Conservation (phyloP, 163 green algal species). For the Scenedesmus sp. region DNA sequence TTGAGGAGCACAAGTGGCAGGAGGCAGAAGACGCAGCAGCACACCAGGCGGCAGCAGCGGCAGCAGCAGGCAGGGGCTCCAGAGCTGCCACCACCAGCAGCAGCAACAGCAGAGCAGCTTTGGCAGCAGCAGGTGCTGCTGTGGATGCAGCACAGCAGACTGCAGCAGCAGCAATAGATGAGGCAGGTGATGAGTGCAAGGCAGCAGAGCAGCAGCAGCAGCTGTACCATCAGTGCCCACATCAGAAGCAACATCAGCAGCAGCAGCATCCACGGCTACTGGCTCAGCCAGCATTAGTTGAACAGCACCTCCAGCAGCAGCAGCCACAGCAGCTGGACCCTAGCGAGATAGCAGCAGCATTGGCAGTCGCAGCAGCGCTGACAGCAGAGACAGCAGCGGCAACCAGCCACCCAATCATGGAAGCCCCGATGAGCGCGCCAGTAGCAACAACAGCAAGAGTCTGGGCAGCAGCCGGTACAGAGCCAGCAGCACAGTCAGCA, state of each 20-base stretch:
- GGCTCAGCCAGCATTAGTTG: background rate
- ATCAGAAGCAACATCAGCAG: constrained; percentile 43
- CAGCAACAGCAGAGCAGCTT: background rate
- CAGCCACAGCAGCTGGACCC: background rate
- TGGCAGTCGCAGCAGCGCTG: constrained; percentile 24
- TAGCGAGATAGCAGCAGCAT: background rate
- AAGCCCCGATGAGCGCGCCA: background rate
- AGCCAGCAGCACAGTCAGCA: background rate
- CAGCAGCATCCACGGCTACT: background rate
- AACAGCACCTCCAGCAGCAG: constrained; percentile 39
- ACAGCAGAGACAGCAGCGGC: background rate
- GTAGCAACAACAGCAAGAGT: background rate
- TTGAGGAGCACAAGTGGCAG: constrained; percentile 44
- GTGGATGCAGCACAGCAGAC: background rate
- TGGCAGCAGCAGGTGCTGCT: background rate
- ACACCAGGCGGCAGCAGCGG: constrained; percentile 31
- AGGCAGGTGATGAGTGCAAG: background rate
- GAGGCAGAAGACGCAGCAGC: constrained; percentile 20
- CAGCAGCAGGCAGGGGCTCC: constrained; percentile 56
- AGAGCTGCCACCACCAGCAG: constrained; percentile 25
- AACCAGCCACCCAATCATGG: background rate
- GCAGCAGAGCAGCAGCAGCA: background rate
- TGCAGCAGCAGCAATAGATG: background rate
- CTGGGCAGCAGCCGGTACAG: background rate
- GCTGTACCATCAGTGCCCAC: background rate